Conservation (phyloP, 75 land plant genomes). For the Ceratopteris richardii region DNA sequence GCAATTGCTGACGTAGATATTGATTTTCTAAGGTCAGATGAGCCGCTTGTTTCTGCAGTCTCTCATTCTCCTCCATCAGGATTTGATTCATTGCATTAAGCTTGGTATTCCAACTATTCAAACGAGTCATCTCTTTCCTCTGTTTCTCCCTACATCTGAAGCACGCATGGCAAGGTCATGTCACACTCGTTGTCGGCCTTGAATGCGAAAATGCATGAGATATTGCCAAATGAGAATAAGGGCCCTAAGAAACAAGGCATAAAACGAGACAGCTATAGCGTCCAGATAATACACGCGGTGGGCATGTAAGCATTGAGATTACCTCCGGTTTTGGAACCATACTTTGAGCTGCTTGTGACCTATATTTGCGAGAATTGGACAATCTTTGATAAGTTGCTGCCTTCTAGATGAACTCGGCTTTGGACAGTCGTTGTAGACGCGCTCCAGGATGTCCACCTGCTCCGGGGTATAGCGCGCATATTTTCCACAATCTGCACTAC, state of each 20-base stretch:
- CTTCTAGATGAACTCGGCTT: conserved; percentile 83
- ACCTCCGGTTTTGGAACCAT: conserved; percentile 97
- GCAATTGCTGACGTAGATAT: conserved; percentile 66
- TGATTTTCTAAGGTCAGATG: conserved; percentile 88
- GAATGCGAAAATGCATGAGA: no score
- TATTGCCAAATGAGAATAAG: no score
- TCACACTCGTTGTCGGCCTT: no score
- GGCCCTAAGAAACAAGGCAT: background rate
- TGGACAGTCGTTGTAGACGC: conserved; percentile 84
- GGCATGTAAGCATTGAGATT: background rate
- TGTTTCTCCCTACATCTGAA: conserved; percentile 95
- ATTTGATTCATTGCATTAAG: conserved; percentile 92
- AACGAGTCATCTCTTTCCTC: conserved; percentile 84
- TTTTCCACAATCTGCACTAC: conserved; percentile 61
- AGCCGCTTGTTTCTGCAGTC: conserved; percentile 89
- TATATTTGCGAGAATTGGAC: conserved; percentile 81
- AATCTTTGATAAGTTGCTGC: conserved; percentile 86
- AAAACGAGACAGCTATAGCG: background rate
- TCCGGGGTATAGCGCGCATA: conserved; percentile 90
- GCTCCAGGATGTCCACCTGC: conserved; percentile 91
- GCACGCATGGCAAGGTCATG: background rate
- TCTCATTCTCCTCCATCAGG: conserved; percentile 97
- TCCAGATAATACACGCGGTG: background rate
- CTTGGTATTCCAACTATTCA: conserved; percentile 80
- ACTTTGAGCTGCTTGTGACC: conserved; percentile 98